Evolutionary conservation across 495 filamentous ascomycete genomes (phyloP).

Genomic region (Chaetomium fimeti): DNA sequence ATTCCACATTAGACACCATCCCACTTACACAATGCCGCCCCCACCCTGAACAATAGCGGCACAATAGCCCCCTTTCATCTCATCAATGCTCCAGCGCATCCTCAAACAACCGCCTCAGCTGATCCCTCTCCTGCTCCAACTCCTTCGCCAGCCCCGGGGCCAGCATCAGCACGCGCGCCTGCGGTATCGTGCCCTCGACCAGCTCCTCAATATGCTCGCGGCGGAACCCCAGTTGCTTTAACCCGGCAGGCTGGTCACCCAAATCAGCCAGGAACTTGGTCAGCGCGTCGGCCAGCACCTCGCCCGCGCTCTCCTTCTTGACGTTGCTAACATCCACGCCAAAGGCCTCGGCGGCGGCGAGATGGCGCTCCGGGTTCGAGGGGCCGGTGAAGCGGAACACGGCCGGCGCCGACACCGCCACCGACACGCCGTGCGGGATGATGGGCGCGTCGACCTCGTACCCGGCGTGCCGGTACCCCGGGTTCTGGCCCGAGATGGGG

Average conservation of each 20-base stretch:
- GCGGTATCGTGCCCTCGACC: constrained; percentile 92
- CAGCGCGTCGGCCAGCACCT: constrained; percentile 79
- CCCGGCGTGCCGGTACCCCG: constrained; percentile 80
- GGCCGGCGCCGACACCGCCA: constrained; percentile 90
- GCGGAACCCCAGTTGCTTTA: constrained; percentile 80
- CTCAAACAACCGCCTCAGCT: constrained; percentile 53
- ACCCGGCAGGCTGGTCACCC: constrained; percentile 84
- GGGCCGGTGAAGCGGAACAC: constrained; percentile 92
- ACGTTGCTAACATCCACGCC: constrained; percentile 84
- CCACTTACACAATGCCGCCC: not conserved
- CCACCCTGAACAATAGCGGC: not conserved
- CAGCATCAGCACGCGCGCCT: constrained; percentile 84
- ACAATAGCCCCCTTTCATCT: not conserved
- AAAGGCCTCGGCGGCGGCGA: constrained; percentile 84
- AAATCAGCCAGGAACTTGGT: constrained; percentile 73
- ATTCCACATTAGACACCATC: too few relatives aligned
- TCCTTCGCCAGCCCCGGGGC: constrained; percentile 76
- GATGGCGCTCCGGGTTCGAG: constrained; percentile 86
- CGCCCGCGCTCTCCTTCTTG: constrained; percentile 81
- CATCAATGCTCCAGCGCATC: constrained; percentile 47
- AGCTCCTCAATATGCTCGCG: constrained; percentile 69
- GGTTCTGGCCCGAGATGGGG: constrained; percentile 90
- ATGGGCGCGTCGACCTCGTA: constrained; percentile 73
- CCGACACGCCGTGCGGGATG: constrained; percentile 93
- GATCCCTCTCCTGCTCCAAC: constrained; percentile 60